Evolutionary conservation across 495 filamentous ascomycete genomes (phyloP).

Genomic region (Copromyces sp.): DNA sequence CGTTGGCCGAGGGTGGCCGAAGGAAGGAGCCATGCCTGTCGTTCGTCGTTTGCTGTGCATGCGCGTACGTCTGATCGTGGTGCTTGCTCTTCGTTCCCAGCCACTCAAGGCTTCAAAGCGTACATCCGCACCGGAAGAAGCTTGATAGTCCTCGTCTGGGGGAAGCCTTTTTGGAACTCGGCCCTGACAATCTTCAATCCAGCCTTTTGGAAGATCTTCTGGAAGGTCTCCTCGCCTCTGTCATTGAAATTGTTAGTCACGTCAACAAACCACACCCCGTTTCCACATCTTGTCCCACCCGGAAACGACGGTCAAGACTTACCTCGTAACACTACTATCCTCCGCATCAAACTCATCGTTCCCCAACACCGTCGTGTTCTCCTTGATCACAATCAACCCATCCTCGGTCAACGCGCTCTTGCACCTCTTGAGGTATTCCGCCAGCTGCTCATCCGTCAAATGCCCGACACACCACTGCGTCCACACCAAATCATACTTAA

Average conservation of each 20-base stretch:
- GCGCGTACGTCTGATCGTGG: neutral
- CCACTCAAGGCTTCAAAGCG: conserved; percentile 38
- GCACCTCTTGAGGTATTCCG: conserved; percentile 55
- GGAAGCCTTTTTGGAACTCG: conserved; percentile 70
- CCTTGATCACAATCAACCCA: conserved; percentile 68
- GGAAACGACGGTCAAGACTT: conserved; percentile 1
- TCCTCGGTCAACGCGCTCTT: conserved; percentile 38
- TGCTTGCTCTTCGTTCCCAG: neutral
- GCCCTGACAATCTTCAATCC: conserved; percentile 55
- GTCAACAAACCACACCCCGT: neutral
- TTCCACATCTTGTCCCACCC: neutral
- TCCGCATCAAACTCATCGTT: conserved; percentile 64
- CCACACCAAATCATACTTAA: conserved; percentile 53
- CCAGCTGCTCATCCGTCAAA: conserved; percentile 69
- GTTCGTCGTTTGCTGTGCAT: neutral
- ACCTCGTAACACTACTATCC: conserved; percentile 72
- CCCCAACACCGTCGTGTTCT: conserved; percentile 61
- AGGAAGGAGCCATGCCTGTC: too few relatives aligned
- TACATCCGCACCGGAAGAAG: conserved; percentile 64
- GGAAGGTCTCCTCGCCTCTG: conserved; percentile 61
- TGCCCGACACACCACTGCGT: conserved; percentile 93
- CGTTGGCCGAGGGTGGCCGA: neutral
- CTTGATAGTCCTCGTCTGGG: conserved; percentile 25
- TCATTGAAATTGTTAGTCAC: neutral
- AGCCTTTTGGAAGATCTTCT: conserved; percentile 56